Base-by-base conservation (phyloP, 148 eudicot species). In the Beta vulgaris region DNA sequence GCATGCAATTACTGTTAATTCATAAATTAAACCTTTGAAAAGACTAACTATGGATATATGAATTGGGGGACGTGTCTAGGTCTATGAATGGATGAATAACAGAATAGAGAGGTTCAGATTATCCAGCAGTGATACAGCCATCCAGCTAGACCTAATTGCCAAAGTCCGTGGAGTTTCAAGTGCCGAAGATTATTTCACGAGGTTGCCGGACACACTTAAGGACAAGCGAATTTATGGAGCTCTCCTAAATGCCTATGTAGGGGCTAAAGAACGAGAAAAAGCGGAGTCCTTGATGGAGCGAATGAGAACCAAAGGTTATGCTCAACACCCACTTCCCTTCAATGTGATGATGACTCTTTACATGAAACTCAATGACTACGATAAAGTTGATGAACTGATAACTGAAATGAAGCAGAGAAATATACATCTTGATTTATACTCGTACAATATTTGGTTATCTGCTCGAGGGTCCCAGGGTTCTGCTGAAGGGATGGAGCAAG, bases 341-440 rank as follows among this genome's bases (percentile, higher is more conserved):
- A 95, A 89, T 77, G 93, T 86, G 76, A 89, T 95, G 92, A 95
- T 92, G 93, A 90, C 90, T 58, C 93, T 95, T 37, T 95, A 95
- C 79, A 86, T 86, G 90, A 92, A 87, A 69, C 78, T 84, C 48
- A 74, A 80, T 46, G 87, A 92, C 19, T 80, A 83, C 15, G 91
- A 86, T 23, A 89, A 87, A 79, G 89, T 90, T 40, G 88, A 87
- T 59, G 70, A 72, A 35, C 49, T 90, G 37, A 70, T 87, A 82
- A 78, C 85, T 9, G 97, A 95, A 80, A 87, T 94, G 91, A 88
- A 76, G 86, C 83, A 83, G 76, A 90, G 86, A 54, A 64, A 71
- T 19, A 76, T 92, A 59, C 76, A 72, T 4, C 76, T 90, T 31
- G 96, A 95, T 85, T 58, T 83, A 60, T 89, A 85, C 80, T 78